Base-by-base conservation (phyloP, 129 eudicot genomes). In the Tanacetum coccineum region DNA sequence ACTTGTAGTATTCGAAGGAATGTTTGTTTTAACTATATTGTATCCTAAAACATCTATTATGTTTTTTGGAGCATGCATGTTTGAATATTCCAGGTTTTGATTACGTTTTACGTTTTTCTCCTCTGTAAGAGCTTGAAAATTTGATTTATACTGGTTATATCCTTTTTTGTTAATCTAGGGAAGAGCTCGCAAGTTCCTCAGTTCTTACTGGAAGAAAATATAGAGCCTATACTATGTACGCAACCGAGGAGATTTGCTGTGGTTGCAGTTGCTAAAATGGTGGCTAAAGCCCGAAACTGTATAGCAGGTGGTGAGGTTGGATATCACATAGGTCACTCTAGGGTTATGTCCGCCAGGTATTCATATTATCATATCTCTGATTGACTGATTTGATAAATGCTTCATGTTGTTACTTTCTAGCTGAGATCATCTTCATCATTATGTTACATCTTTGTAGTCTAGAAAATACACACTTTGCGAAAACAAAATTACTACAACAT, bases 191-290 rank as follows among this genome's bases (percentile, higher is more conserved):
- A 92, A 75, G 90, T 92, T 75, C 98, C 98, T 59, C 88, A 85
- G 58, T 92, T 88, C 75, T 77, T 92, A 62, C 84, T 87, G 3
- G 98, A 92, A 77, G 91, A 64, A 80, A 82, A 84, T 58, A 82
- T 88, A 45, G 93, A 71, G 76, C 98, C 98, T 12, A 81, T 92
- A 64, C 64, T 88, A 26, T 92, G 98, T 74, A 92, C 98, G 7
- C 98, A 88, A 61, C 98, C 98, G 3, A 80, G 98, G 66, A 88
- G 98, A 72, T 92, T 92, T 70, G 98, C 98, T 45, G 98, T 92
- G 74, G 98, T 92, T 18, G 98, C 98, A 44, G 96, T 92, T 73
- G 96, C 98, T 51, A 88, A 80, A 58, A 88, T 86, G 96, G 98
- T 92, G 68, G 96, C 98, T 58, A 75, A 69, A 64, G 84, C 95